Evolutionary conservation across 148 eudicot genomes (phyloP), one percentile per base, ranked within the genome.

Genomic region (Spergularia bocconei): DNA sequence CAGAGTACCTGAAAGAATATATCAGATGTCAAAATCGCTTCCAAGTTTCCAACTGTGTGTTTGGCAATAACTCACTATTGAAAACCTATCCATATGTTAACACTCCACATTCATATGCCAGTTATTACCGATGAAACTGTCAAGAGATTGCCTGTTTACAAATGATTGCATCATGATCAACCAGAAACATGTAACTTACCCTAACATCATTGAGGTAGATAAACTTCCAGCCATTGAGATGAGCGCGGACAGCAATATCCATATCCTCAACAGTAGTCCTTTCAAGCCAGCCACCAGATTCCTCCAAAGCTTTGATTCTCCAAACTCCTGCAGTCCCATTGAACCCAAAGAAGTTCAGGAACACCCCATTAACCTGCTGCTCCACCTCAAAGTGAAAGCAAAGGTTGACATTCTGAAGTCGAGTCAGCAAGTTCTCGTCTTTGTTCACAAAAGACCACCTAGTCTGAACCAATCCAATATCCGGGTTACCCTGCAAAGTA

Each of bases 251-350:
- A 44, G 96, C 92, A 71, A 91, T 91, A 71, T 91, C 96, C 96
- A 91, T 91, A 54, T 88, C 96, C 80, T 91, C 96, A 2, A 89
- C 92, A 15, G 96, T 87, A 6, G 97, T 91, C 69, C 97, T 76
- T 77, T 91, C 97, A 15, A 91, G 82, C 97, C 97, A 91, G 2
- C 97, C 97, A 65, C 97, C 97, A 6, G 89, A 91, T 2, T 85
- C 89, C 78, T 91, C 97, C 52, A 91, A 72, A 1, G 97, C 90
- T 78, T 86, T 86, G 80, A 91, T 89, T 69, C 97, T 88, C 97
- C 97, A 91, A 67, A 91, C 97, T 11, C 93, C 97, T 4, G 97
- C 93, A 69, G 97, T 91, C 51, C 97, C 97, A 81, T 91, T 91
- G 73, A 91, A 91, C n/a, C 97, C 97, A 63, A 91, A 91, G 78